These are phyloP conservation scores for Sechiopsis laciniata DNA, from an alignment of 306 rosid species.

Conservation along the genomic window DNA sequence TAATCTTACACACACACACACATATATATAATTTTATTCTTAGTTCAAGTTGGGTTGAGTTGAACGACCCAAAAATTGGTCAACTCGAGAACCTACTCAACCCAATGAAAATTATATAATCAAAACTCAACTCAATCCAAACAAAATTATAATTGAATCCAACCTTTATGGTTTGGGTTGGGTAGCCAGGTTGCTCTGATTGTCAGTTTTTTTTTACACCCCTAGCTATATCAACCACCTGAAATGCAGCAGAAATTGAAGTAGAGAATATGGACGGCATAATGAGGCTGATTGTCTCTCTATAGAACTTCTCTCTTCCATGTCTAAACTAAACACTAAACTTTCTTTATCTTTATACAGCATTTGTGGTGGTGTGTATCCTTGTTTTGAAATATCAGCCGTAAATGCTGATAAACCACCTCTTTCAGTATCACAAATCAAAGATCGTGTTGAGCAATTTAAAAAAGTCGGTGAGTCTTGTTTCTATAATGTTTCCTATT, in stretches of 20 bases:
- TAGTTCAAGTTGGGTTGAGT: too few relatives aligned
- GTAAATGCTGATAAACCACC: constrained; percentile 96
- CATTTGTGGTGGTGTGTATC: constrained; percentile 62
- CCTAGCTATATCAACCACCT: not conserved
- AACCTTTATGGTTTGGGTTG: too few relatives aligned
- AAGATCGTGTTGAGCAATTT: constrained; percentile 78
- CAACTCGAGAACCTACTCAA: too few relatives aligned
- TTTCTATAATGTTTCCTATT: constrained; percentile 18
- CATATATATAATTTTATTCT: too few relatives aligned
- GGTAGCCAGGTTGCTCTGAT: too few relatives aligned
- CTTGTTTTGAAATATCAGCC: constrained; percentile 90
- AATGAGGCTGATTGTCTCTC: not conserved
- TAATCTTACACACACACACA: too few relatives aligned
- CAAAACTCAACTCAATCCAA: too few relatives aligned
- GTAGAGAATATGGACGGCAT: not conserved
- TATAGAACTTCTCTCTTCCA: not conserved
- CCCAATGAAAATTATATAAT: too few relatives aligned
- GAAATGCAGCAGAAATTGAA: not conserved
- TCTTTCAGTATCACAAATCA: constrained; percentile 54
- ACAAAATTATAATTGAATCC: too few relatives aligned
- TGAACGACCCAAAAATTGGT: too few relatives aligned
- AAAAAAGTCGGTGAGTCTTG: constrained; percentile 62
- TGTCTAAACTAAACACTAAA: not conserved
- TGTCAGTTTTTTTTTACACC: too few relatives aligned
- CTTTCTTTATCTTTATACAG: constrained; percentile 40